A percentile compares a stretch with the other conserved stretches of the same genome.
Evolutionary conservation across 1,139 yeast genomes (phyloP).

Genomic region (Yamadazyma sp.): DNA sequence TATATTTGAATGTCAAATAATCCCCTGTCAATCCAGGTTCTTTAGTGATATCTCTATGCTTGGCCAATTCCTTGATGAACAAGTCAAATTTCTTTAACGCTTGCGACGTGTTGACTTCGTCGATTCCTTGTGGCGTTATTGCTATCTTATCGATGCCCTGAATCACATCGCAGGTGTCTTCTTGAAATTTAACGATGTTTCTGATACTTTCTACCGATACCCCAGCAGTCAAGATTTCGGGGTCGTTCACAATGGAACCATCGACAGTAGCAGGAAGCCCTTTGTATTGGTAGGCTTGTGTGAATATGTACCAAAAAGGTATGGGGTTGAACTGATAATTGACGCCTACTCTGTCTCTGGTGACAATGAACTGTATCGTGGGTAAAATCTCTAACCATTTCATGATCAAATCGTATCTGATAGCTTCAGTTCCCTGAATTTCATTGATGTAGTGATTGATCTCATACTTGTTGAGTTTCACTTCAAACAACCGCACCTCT

Average conservation of each 20-base stretch:
- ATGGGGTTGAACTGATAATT: slow-evolving; percentile 17
- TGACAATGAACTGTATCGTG: slow-evolving; percentile 21
- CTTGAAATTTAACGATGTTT: slow-evolving; percentile 23
- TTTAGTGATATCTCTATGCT: slow-evolving; percentile 2
- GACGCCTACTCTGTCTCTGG: slow-evolving; percentile 17
- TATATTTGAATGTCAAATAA: slow-evolving; percentile 13
- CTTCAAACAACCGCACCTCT: slow-evolving; percentile 12
- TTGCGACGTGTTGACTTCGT: slow-evolving; percentile 5
- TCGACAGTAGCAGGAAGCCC: slow-evolving; percentile 12
- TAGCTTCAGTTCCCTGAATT: slow-evolving; percentile 12
- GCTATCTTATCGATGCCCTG: slow-evolving; percentile 23
- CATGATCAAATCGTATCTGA: slow-evolving; percentile 15
- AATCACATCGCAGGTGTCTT: slow-evolving; percentile 24
- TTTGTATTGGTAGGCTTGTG: slow-evolving; percentile 10
- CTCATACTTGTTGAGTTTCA: slow-evolving; percentile 9
- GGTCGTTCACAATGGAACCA: slow-evolving; percentile 8
- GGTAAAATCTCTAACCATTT: slow-evolving; percentile 31
- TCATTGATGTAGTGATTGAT: slow-evolving; percentile 12
- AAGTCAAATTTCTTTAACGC: slow-evolving; percentile 10
- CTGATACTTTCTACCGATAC: slow-evolving; percentile 8
- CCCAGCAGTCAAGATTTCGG: slow-evolving; percentile 8
- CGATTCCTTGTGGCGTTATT: slow-evolving; percentile 10
- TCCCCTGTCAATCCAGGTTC: slow-evolving; percentile 7
- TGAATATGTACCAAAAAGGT: slow-evolving; percentile 18
- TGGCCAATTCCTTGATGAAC: slow-evolving; percentile 11